Percentiles rank a stretch among this genome's conserved stretches.
phyloP scores from a whole-genome alignment of 176 grass and related monocot genomes.

The Raddia guianensis region DNA sequence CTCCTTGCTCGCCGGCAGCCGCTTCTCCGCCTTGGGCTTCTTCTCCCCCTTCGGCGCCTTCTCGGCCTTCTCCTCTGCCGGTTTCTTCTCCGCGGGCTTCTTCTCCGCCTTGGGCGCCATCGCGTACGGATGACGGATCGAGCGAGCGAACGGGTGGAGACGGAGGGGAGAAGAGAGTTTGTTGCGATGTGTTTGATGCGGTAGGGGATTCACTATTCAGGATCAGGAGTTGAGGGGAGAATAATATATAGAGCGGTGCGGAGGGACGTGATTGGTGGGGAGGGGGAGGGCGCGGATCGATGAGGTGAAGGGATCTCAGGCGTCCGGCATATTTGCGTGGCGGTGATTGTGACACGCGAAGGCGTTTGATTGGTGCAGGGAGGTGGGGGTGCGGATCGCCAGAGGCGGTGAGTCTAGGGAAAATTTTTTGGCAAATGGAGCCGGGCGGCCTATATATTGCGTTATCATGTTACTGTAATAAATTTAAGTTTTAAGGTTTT shows the following conservation, averaged over 20 bases:
- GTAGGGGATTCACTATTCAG: background rate
- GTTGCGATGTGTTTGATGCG: background rate
- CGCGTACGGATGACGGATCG: background rate
- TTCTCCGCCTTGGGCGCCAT: constrained; percentile 21
- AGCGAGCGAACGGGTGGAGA: background rate
- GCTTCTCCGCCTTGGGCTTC: too few species aligned
- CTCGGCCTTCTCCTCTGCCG: too few species aligned
- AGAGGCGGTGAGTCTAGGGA: background rate
- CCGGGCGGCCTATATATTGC: too few species aligned
- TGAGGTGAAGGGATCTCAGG: constrained; percentile 19
- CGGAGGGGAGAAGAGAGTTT: too few species aligned
- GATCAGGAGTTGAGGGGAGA: background rate
- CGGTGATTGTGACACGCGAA: background rate
- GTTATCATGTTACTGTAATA: too few species aligned
- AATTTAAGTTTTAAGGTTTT: too few species aligned
- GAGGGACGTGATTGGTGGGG: constrained; percentile 16
- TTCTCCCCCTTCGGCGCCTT: too few species aligned
- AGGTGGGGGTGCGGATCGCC: background rate
- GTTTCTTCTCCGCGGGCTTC: too few species aligned
- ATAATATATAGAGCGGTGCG: constrained; percentile 2
- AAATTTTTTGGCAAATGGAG: background rate
- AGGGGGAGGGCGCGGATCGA: background rate
- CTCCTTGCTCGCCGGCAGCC: too few species aligned
- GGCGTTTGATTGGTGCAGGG: background rate
- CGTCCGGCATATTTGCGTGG: background rate